Evolutionary conservation across 2,329 filamentous ascomycete species (phyloP), one percentile per base, ranked within the genome.

Genomic region (Paradendryphiella salina): DNA sequence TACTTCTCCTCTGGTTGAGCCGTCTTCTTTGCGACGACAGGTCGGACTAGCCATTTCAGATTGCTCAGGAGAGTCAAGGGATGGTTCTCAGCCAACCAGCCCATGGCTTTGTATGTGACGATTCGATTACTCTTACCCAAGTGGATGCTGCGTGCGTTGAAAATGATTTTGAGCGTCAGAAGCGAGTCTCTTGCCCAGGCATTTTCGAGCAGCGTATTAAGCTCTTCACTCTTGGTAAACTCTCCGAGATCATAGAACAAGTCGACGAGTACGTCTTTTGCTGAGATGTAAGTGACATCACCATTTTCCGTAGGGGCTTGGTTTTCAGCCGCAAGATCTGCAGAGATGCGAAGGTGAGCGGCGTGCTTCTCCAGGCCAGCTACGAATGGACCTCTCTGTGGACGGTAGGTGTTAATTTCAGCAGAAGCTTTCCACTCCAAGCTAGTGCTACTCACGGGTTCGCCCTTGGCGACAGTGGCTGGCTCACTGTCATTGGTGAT

Each of bases 121-220:
- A 64, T 48, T 17, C 74, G 75, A 7, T 76, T 78, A 28, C 75
- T 75, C 66, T 84, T 85, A 13, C 83, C 82, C 0, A 85, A 68
- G 50, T 85, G 82, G 40, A 85, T 85, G n/a, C 81, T 83, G 8
- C 83, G 77, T 0, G 77, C 70, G 52, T 84, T 83, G 75, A 82
- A 85, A 56, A 85, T 81, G 59, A 85, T 76, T 62, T 83, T 83
- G 23, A 85, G 74, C 0, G 82, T 82, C 10, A 74, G 64, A 2
- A 77, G 59, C 0, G 78, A 54, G 51, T 84, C 79, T 1, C 70
- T 63, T 1, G 64, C 59, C 82, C 82, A 86, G 1, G 82, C 77
- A 2, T 66, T 52, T 2, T 77, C 63, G 23, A 85, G 76, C 1
- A 80, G 61, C 10, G 73, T 60, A 4, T 66, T 59, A 1, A 84